Percentiles rank a stretch among this genome's conserved stretches.
Evolutionary conservation across 257 asterid genomes (phyloP).

Genomic region (Solanum tacnaense): DNA sequence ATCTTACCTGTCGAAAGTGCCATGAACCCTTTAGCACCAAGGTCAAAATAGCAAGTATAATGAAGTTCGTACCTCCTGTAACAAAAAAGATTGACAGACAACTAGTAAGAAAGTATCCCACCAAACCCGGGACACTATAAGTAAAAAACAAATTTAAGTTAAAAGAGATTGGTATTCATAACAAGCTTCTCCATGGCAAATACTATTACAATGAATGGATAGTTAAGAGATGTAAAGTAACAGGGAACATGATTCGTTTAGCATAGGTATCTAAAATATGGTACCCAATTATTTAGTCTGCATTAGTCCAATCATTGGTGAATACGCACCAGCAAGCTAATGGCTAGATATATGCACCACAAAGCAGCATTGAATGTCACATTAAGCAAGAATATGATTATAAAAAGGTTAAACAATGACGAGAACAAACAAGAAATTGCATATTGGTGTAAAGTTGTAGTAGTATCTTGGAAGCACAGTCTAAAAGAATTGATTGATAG

Average conservation of each 20-base stretch:
- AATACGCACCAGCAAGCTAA: background rate
- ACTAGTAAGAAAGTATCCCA: background rate
- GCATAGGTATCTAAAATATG: background rate
- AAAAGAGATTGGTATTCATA: background rate
- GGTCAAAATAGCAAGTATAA: conserved; percentile 70
- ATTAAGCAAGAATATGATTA: background rate
- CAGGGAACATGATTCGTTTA: background rate
- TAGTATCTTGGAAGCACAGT: background rate
- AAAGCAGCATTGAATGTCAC: background rate
- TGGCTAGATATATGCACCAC: background rate
- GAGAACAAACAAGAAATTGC: background rate
- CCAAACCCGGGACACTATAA: background rate
- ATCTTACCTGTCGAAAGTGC: conserved; percentile 76
- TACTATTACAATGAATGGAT: background rate
- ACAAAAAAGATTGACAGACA: background rate
- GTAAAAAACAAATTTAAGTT: no score
- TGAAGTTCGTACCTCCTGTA: conserved; percentile 87
- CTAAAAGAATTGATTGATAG: background rate
- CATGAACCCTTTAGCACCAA: conserved; percentile 81
- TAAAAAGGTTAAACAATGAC: background rate
- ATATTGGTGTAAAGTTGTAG: background rate
- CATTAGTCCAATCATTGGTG: background rate
- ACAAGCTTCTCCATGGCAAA: background rate
- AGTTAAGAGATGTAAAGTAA: background rate
- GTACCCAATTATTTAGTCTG: background rate